Evolutionary conservation across 208 protist genomes (phyloP).

Genomic region (Acanthamoeba rhysodes): DNA sequence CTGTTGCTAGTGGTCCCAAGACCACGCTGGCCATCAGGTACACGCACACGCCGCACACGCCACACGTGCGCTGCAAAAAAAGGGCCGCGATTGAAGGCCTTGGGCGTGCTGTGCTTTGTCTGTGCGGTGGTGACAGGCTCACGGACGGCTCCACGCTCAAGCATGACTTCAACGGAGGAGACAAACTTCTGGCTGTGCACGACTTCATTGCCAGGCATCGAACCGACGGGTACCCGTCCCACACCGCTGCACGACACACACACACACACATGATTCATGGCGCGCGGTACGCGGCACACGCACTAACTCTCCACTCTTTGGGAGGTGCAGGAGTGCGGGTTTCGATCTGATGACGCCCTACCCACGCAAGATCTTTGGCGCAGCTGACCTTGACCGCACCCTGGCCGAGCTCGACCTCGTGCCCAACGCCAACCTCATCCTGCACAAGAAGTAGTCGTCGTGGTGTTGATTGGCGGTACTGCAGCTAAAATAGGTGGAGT

Average conservation of each 20-base stretch:
- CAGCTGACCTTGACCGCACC: background rate
- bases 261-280: background rate
- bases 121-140: no score
- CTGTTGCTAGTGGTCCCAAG: background rate
- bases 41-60: background rate
- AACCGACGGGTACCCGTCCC: background rate
- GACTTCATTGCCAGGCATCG: background rate
- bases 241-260: background rate
- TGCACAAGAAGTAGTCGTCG: background rate
- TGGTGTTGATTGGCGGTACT: no score
- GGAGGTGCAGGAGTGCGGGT: background rate
- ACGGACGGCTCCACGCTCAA: slow-evolving; percentile 35
- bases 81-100: background rate
- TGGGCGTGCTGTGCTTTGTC: no score
- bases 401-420: slow-evolving; percentile 35
- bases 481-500: no score
- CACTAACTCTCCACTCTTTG: no score
- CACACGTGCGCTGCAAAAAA: background rate
- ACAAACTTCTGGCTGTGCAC: background rate
- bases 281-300: no score
- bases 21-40: slow-evolving; percentile 39
- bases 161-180: background rate
- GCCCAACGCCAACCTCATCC: slow-evolving; percentile 33
- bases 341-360: slow-evolving; percentile 34
- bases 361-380: slow-evolving; percentile 19